Evolutionary conservation across 2,329 filamentous ascomycete species (phyloP).

Genomic region (Teratosphaeria nubilosa): DNA sequence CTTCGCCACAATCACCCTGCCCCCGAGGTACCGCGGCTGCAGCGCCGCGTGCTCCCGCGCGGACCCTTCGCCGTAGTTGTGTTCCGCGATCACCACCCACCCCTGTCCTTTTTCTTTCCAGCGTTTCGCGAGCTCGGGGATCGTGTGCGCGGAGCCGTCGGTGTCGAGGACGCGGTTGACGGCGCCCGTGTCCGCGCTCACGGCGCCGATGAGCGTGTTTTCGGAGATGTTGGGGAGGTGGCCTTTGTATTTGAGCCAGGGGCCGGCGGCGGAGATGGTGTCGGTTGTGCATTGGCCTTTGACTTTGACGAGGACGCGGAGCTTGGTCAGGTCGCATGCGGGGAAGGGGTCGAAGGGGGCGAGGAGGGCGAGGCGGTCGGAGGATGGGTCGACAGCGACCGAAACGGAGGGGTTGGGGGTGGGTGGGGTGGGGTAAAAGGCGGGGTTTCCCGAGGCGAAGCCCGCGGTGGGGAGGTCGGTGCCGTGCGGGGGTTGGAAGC

Average conservation of each 20-base stretch:
- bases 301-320: slow-evolving; percentile 90
- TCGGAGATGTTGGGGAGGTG: slow-evolving; percentile 95
- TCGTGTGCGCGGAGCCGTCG: slow-evolving; percentile 57
- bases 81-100: slow-evolving; percentile 94
- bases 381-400: slow-evolving; percentile 76
- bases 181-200: slow-evolving; percentile 85
- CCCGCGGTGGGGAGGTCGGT: slow-evolving; percentile 56
- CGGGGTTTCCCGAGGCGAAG: slow-evolving; percentile 69
- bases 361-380: slow-evolving; percentile 77
- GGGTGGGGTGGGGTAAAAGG: slow-evolving; percentile 63
- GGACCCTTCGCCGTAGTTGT: slow-evolving; percentile 91
- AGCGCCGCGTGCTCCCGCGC: slow-evolving; percentile 83
- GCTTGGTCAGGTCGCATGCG: slow-evolving; percentile 54
- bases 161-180: slow-evolving; percentile 88
- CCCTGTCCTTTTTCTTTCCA: slow-evolving; percentile 68
- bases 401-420: slow-evolving; percentile 59
- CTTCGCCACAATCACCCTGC: slow-evolving; percentile 73
- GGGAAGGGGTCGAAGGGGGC: slow-evolving; percentile 88
- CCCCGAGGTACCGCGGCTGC: slow-evolving; percentile 83
- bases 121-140: slow-evolving; percentile 73
- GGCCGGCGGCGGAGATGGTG: slow-evolving; percentile 92
- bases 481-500: slow-evolving; percentile 65
- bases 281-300: slow-evolving; percentile 98
- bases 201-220: slow-evolving; percentile 92
- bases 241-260: slow-evolving; percentile 99